phyloP scores from a whole-genome alignment of 2,329 filamentous ascomycete genomes.

The Exophiala dermatitidis region DNA sequence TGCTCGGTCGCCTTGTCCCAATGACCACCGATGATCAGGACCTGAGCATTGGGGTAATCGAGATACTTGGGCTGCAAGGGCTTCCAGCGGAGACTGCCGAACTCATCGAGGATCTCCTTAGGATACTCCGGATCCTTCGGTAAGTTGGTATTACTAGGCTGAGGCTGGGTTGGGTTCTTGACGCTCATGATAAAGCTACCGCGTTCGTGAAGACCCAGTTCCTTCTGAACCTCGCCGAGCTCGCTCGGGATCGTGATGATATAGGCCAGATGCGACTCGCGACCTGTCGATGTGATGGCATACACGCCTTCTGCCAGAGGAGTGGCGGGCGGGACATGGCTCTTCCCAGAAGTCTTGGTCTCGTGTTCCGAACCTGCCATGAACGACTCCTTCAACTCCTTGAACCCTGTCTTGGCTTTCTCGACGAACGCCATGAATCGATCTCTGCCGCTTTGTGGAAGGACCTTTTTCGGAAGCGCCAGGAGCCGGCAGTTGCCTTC shows the following conservation, averaged over 20 bases:
- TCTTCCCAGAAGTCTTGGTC: conserved; percentile 66
- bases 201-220: conserved; percentile 62
- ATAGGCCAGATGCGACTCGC: conserved; percentile 71
- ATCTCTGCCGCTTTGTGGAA: conserved; percentile 62
- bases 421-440: conserved; percentile 78
- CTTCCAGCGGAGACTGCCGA: conserved; percentile 65
- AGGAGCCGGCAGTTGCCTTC: conserved; percentile 62
- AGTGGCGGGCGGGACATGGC: conserved; percentile 61
- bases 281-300: conserved; percentile 64
- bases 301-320: conserved; percentile 83
- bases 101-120: conserved; percentile 64
- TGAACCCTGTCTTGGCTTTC: conserved; percentile 58
- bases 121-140: conserved; percentile 63
- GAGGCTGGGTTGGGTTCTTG: conserved; percentile 67
- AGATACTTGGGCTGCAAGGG: conserved; percentile 66
- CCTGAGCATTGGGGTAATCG: conserved; percentile 66
- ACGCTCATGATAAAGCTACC: conserved; percentile 73
- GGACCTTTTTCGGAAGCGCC: conserved; percentile 74
- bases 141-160: conserved; percentile 57
- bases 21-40: conserved; percentile 65
- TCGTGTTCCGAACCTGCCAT: conserved; percentile 60
- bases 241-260: conserved; percentile 66
- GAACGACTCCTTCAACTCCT: conserved; percentile 66
- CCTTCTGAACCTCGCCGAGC: conserved; percentile 63
- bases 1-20: conserved; percentile 49